A percentile compares a stretch with the other conserved stretches of the same genome.
These are phyloP conservation scores for Hyaloperonospora arabidopsidis DNA, from an alignment of 352 stramenopile species.

Conservation along the genomic window DNA sequence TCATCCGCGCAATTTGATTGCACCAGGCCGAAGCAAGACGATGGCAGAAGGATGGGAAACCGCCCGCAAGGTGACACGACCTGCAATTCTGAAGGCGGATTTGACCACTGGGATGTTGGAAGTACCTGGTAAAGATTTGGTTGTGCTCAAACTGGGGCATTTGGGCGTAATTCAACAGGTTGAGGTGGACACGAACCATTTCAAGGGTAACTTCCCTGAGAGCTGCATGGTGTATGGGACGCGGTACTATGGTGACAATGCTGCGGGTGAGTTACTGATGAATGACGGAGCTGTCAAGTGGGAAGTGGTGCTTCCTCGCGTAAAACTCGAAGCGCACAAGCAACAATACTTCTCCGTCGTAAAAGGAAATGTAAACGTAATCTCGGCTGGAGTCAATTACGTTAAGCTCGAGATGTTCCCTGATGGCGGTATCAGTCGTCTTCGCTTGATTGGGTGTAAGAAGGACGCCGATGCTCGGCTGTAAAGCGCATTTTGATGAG, in stretches of 20 bases:
- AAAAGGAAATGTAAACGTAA: constrained; percentile 46
- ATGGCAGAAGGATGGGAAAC: constrained; percentile 95
- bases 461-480: constrained; percentile 30
- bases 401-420: constrained; percentile 91
- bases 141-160: constrained; percentile 86
- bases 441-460: constrained; percentile 81
- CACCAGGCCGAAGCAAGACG: constrained; percentile 72
- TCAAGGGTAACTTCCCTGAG: constrained; percentile 93
- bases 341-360: constrained; percentile 81
- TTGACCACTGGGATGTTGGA: constrained; percentile 37
- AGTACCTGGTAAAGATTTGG: constrained; percentile 87
- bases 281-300: constrained; percentile 45
- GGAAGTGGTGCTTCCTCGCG: constrained; percentile 79
- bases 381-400: constrained; percentile 78
- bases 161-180: constrained; percentile 53
- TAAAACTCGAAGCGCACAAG: constrained; percentile 78
- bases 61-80: constrained; percentile 82
- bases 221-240: constrained; percentile 74
- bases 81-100: constrained; percentile 54
- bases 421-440: constrained; percentile 88
- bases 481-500: constrained; percentile 6
- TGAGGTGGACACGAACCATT: constrained; percentile 92
- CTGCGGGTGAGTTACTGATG: constrained; percentile 30
- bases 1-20: constrained; percentile 89
- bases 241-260: constrained; percentile 33